These are phyloP conservation scores for Russula foetens DNA, from an alignment of 768 basidiomycete genomes.

Conservation along the genomic window DNA sequence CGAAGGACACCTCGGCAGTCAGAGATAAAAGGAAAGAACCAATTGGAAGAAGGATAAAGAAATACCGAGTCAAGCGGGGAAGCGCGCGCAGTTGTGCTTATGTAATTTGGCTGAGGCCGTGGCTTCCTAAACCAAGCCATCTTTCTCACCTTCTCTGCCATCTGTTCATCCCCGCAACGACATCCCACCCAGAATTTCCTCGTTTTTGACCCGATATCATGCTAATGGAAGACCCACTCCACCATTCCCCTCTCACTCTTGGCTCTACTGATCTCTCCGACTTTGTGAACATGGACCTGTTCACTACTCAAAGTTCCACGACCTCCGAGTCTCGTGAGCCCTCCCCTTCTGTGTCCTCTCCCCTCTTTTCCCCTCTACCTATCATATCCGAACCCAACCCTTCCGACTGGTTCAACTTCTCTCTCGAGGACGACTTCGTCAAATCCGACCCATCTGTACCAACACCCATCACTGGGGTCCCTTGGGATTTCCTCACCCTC, in stretches of 20 bases:
- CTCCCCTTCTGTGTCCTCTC: conserved; percentile 14
- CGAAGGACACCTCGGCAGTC: not conserved
- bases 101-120: not conserved
- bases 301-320: conserved; percentile 7
- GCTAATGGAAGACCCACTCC: conserved; percentile 11
- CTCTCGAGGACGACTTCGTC: conserved; percentile 26
- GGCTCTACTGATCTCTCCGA: conserved; percentile 15
- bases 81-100: not conserved
- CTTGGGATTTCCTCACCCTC: conserved; percentile 35
- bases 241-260: conserved; percentile 8
- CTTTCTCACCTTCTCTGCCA: conserved; percentile 11
- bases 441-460: conserved; percentile 26
- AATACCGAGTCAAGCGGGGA: not conserved
- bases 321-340: conserved; percentile 19
- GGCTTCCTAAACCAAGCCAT: not conserved
- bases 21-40: not conserved
- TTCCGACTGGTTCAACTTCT: conserved; percentile 24
- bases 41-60: not conserved
- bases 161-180: conserved; percentile 2
- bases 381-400: conserved; percentile 9
- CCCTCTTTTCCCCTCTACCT: conserved; percentile 18
- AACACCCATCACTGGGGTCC: conserved; percentile 24
- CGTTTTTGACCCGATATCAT: not conserved
- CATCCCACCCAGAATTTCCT: not conserved
- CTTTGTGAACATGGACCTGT: conserved; percentile 20